Evolutionary conservation across 768 basidiomycete species (phyloP), one percentile per base, ranked within the genome.

Genomic region (Trametes coccinea): DNA sequence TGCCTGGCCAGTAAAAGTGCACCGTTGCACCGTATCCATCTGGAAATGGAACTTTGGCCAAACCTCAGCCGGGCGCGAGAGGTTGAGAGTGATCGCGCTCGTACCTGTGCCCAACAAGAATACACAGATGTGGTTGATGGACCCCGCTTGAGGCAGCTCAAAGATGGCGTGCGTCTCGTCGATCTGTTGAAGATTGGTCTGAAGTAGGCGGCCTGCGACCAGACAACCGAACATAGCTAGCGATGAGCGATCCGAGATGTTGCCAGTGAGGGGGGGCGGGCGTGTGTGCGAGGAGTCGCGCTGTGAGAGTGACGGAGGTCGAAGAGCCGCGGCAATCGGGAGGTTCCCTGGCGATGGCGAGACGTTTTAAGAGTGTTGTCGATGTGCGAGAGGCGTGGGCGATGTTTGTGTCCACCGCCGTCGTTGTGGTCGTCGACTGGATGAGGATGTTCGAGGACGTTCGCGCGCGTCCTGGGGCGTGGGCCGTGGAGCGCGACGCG

Each of bases 1-100:
- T 91, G 10, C 89, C 91, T 0, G 92, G 92, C 90, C 87, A 91
- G 71, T 84, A 85, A 70, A 94, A 88, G 70, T 94, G 91, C 8
- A 94, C 92, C 0, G 91, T 86, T 11, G 89, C 90, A 16, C 87
- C 92, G 69, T 86, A 93, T 39, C 92, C 90, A 27, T 89, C 86
- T 4, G 92, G 92, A 67, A 94, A 93, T 2, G 88, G 84, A 0
- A 91, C 90, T 85, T 46, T 22, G 58, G 57, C 41, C 4, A 17
- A 30, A 33, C 29, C 14, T 55, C 60, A 44, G 11, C 31, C 22
- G 37, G 49, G n/a, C 34, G 29, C 37, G 40, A 51, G 31, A 5
- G 4, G 10, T 40, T 8, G 9, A 5, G 14, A 37, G 59, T 40
- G 27, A 45, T 14, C 2, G 73, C 83, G 53, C 63, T 11, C 34